Evolutionary conservation across 2,329 filamentous ascomycete genomes (phyloP), one percentile per base, ranked within the genome.

Genomic region (Sphaerulina populicola): DNA sequence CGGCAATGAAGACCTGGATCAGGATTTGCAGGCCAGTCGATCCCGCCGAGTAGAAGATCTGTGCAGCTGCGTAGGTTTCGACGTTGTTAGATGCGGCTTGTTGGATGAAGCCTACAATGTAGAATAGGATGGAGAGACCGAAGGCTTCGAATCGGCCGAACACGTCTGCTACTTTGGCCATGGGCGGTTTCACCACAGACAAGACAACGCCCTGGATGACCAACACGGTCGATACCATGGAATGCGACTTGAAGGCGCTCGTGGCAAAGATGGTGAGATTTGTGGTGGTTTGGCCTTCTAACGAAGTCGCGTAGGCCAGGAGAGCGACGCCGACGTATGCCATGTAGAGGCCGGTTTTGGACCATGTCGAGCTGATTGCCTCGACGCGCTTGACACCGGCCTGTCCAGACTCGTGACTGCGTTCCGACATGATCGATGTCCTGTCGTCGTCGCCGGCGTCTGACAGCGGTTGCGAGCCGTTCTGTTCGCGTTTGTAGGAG

Each of bases 191-290:
- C 59, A 80, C 75, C 42, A 81, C 75, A 45, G 78, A 65, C 62
- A 82, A 78, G 12, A 85, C 80, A 3, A 84, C 77, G 59, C 77
- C 77, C 54, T 83, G 79, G 7, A 85, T 75, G 9, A 84, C 80
- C 27, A 77, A 72, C 21, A 85, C 77, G 0, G 81, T 84, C 12
- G 82, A 80, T 38, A 84, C 73, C 31, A 86, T 72, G 10, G 82
- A 82, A 62, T 86, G 83, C 44, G 75, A 73, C 36, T 72, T 71
- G 62, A 85, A 86, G 2, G 77, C 73, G 52, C 81, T 85, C 1
- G 82, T 85, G 29, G 84, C 81, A 69, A 80, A 85, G 18, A 78
- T 76, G 12, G 77, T 75, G 43, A 86, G 69, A 7, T 79, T 76
- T 47, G 74, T 75, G 1, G 81, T 81, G 7, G 79, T 80, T 62